Conservation (phyloP, 345 rosid genomes). For the Lumnitzera littorea region DNA sequence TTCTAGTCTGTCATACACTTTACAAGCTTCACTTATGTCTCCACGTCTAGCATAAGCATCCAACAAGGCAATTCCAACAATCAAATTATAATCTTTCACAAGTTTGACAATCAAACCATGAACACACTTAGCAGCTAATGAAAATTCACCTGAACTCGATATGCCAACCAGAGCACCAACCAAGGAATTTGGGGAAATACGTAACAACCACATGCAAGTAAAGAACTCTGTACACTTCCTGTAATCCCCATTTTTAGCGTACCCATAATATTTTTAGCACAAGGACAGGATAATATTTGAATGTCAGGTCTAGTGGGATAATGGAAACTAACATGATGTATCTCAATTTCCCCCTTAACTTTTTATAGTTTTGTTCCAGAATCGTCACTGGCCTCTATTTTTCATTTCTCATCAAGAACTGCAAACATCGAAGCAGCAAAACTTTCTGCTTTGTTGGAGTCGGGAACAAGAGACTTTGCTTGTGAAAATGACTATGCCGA, state of each 20-base stretch:
- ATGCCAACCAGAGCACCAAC: conserved; percentile 32
- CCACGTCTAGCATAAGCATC: conserved; percentile 34
- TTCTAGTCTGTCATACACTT: conserved; percentile 22
- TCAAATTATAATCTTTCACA: conserved; percentile 21
- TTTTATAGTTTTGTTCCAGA: conserved; percentile 21
- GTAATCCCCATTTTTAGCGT: conserved; percentile 24
- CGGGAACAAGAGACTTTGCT: conserved; percentile 25
- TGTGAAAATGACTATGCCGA: conserved; percentile 24
- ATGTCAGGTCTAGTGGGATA: conserved; percentile 33
- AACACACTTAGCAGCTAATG: conserved; percentile 15
- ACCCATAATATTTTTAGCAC: too few species aligned
- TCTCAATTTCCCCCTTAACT: conserved; percentile 31
- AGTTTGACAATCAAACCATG: conserved; percentile 28
- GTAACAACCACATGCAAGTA: conserved; percentile 23
- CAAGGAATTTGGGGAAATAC: conserved; percentile 28
- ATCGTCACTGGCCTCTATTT: conserved; percentile 25
- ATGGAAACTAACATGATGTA: conserved; percentile 22
- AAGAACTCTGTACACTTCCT: conserved; percentile 19
- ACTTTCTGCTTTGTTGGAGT: conserved; percentile 25
- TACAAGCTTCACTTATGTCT: conserved; percentile 17
- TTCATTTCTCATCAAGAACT: conserved; percentile 27
- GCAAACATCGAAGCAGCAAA: conserved; percentile 34
- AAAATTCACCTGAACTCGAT: conserved; percentile 10
- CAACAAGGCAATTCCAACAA: conserved; percentile 30
- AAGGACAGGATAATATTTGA: too few species aligned